Evolutionary conservation across 768 basidiomycete genomes (phyloP).

Genomic region (Lactarius indigo): DNA sequence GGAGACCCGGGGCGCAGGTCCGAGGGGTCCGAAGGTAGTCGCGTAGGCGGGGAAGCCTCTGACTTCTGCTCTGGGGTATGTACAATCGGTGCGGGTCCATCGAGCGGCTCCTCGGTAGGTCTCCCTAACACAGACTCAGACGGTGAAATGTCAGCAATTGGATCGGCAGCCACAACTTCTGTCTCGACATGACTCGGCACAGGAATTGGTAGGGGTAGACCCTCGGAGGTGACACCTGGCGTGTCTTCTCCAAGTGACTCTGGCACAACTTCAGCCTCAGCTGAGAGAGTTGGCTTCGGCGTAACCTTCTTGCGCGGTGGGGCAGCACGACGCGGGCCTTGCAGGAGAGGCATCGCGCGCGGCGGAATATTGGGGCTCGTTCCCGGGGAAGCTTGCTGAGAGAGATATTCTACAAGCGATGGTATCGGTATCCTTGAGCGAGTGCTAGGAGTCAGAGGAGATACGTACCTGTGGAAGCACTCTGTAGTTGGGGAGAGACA

Average conservation of each 20-base stretch:
- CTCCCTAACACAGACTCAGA: constrained; percentile 1
- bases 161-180: constrained; percentile 3
- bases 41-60: not conserved
- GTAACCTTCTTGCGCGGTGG: constrained; percentile 33
- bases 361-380: constrained; percentile 12
- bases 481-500: constrained; percentile 1
- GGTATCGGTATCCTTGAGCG: not conserved
- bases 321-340: constrained; percentile 36
- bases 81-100: not conserved
- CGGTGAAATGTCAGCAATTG: not conserved
- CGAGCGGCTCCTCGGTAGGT: not conserved
- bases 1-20: constrained; percentile 12
- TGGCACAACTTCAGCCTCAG: not conserved
- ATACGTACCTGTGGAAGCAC: constrained; percentile 6
- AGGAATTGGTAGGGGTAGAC: not conserved
- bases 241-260: constrained; percentile 3
- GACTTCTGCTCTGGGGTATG: not conserved
- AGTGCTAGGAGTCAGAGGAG: not conserved
- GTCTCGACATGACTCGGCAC: not conserved
- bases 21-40: constrained; percentile 1
- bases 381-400: constrained; percentile 2
- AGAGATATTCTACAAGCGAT: constrained; percentile 11
- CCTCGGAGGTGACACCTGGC: not conserved
- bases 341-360: constrained; percentile 35
- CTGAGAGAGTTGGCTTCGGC: constrained; percentile 6